Evolutionary conservation across 768 basidiomycete species (phyloP), one percentile per base, ranked within the genome.

Genomic region (Xanthoconium stramineum): DNA sequence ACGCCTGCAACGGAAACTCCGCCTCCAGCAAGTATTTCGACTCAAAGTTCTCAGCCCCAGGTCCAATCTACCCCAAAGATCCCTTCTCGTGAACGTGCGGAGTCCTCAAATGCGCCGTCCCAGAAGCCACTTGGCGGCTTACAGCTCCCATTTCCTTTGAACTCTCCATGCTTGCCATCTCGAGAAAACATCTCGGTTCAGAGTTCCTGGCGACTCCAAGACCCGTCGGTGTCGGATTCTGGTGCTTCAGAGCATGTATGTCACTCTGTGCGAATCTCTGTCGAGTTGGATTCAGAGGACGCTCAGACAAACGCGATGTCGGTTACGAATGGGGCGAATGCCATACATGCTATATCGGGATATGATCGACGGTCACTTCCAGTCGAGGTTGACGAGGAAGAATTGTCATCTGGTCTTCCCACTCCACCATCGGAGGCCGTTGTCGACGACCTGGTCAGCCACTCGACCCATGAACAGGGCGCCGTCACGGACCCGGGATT

Each of bases 341-440:
- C 20, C 10, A 8, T 20, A n/a, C 9, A 33, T 17, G 1, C 32
- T 32, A 11, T n/a, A 20, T 29, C 30, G 12, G 17, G 1, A 5
- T 6, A 29, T 19, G 20, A 3, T 56, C 46, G 7, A 35, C 53
- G 29, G 12, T 17, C 29, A 20, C 19, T 43, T 9, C 50, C 43
- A 20, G 13, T 45, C 2, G 56, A 35, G n/a, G 48, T 12, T 4
- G 46, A 58, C 15, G 44, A 55, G 2, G 48, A 20, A 20, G 47
- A 4, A 11, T 28, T 38, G 11, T 40, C 46, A 11, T 50, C 57
- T 1, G 12, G 49, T 52, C 55, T 57, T 15, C 52, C 55, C 13
- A 65, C 60, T 10, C 55, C 55, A 2, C 49, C 53, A 17, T 46
- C 46, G 2, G 59, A 57, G 11, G 35, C 10, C 0, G 47, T 24